Conservation (phyloP, 306 rosid species). For the Acacia melanoxylon region DNA sequence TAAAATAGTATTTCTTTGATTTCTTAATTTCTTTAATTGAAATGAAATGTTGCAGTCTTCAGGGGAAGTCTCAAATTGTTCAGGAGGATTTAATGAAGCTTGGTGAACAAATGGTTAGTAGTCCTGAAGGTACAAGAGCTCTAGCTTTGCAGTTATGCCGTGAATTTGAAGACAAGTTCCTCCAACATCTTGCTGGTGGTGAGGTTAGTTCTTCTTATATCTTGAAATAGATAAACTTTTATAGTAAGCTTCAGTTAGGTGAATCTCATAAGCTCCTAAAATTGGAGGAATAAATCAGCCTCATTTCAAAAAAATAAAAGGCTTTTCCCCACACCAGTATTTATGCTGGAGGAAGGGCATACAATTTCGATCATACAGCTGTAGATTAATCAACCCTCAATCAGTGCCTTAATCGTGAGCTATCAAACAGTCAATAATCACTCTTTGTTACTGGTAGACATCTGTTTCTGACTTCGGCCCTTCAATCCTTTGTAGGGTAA, state of each 20-base stretch:
- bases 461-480: constrained; percentile 21
- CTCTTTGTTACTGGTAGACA: not conserved
- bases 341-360: not conserved
- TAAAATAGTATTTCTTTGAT: not conserved
- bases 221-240: not conserved
- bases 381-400: not conserved
- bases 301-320: not conserved
- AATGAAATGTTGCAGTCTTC: constrained; percentile 46
- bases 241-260: not conserved
- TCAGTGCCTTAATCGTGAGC: not conserved
- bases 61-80: constrained; percentile 93
- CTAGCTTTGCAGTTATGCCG: constrained; percentile 97
- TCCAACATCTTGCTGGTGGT: constrained; percentile 89
- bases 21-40: constrained; percentile 20
- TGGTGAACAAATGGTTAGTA: constrained; percentile 89
- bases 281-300: not conserved
- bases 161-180: constrained; percentile 98
- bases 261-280: not conserved
- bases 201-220: constrained; percentile 67
- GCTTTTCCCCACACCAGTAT: not conserved
- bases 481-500: constrained; percentile 63
- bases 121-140: constrained; percentile 94
- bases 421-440: not conserved
- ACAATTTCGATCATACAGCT: not conserved
- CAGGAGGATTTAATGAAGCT: constrained; percentile 89